Evolutionary conservation across 768 basidiomycete genomes (phyloP).

Genomic region (Lactarius quietus): DNA sequence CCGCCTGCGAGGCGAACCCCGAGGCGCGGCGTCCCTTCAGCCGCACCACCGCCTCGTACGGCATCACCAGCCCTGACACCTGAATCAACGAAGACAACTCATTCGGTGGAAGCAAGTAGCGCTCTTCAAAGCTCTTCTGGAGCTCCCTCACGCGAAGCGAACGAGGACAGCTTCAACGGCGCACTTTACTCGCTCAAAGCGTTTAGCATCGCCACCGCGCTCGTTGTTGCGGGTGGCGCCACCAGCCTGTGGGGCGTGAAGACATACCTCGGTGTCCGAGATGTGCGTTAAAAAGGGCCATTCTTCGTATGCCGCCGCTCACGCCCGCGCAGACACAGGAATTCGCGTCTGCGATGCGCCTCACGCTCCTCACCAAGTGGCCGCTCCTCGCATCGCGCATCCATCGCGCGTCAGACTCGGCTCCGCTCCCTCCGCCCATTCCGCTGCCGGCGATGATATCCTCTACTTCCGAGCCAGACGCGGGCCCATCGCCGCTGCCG

Average conservation of each 20-base stretch:
- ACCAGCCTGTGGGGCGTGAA: constrained; percentile 48
- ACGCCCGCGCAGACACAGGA: constrained; percentile 44
- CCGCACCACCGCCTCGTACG: not conserved
- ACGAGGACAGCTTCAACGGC: constrained; percentile 43
- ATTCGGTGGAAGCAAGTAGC: not conserved
- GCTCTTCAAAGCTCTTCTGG: not conserved
- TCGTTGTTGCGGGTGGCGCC: constrained; percentile 50
- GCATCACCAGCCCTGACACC: not conserved
- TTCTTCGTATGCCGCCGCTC: constrained; percentile 9
- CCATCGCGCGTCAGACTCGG: constrained; percentile 40
- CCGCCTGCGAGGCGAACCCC: constrained; percentile 22
- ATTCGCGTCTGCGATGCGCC: constrained; percentile 57
- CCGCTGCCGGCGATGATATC: not conserved
- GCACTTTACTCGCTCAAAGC: constrained; percentile 59
- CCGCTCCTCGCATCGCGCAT: constrained; percentile 51
- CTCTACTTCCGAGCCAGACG: not conserved
- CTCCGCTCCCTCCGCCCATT: constrained; percentile 26
- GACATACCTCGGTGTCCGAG: constrained; percentile 48
- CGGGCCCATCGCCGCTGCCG: not conserved
- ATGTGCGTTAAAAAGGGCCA: constrained; percentile 41
- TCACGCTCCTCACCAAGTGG: constrained; percentile 42
- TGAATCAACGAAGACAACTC: not conserved
- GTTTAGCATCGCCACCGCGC: constrained; percentile 58
- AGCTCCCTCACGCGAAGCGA: not conserved
- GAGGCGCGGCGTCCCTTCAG: not conserved